Evolutionary conservation across 176 grass and related monocot genomes (phyloP).

Genomic region (Bromus sterilis): DNA sequence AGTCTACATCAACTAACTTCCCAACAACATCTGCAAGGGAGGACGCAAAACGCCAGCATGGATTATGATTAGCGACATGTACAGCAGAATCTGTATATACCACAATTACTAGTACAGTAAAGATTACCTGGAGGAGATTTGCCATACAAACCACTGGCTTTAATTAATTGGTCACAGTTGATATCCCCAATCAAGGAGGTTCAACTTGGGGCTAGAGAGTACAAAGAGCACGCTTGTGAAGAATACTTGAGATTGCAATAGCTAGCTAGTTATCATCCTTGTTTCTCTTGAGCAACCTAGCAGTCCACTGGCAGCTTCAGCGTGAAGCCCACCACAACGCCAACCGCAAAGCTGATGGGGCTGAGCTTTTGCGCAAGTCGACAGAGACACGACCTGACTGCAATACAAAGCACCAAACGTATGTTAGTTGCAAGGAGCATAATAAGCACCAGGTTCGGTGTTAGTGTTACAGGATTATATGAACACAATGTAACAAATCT

Average conservation of each 20-base stretch:
- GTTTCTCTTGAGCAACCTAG: conserved; percentile 45
- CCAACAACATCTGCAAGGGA: too few species aligned
- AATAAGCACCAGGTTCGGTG: not conserved
- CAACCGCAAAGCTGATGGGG: conserved; percentile 49
- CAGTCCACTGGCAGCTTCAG: conserved; percentile 51
- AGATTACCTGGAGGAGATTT: not conserved
- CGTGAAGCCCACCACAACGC: conserved; percentile 50
- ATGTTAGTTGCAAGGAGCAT: not conserved
- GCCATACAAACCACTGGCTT: too few species aligned
- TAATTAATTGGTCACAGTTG: too few species aligned
- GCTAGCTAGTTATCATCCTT: conserved; percentile 33
- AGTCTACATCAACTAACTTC: too few species aligned
- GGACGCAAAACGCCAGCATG: too few species aligned
- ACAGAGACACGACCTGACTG: conserved; percentile 59
- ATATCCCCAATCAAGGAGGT: too few species aligned
- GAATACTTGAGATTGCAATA: not conserved
- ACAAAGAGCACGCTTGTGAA: too few species aligned
- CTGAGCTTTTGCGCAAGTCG: conserved; percentile 59
- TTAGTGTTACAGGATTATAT: not conserved
- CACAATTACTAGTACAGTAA: not conserved
- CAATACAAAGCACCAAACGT: not conserved
- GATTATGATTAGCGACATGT: not conserved
- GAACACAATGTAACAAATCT: not conserved
- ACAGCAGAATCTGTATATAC: not conserved
- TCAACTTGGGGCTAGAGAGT: too few species aligned